Conservation (phyloP, 495 filamentous ascomycete genomes). For the Daldinia concentrica region DNA sequence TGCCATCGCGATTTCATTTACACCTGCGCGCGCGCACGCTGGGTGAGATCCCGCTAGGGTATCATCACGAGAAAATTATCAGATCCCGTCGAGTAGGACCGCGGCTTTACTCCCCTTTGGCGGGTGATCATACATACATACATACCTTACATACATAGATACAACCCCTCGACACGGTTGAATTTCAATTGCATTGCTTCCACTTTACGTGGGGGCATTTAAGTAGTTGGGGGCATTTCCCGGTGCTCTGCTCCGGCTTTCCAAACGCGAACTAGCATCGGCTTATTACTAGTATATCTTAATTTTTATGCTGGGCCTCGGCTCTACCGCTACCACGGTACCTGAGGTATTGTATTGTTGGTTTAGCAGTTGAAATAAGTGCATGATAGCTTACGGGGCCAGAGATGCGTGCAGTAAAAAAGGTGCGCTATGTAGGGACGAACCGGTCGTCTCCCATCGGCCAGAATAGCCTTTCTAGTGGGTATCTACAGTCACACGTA, state of each 20-base stretch:
- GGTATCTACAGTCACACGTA: constrained; percentile 25
- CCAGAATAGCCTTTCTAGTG: constrained; percentile 9
- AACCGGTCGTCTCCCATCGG: constrained; percentile 13
- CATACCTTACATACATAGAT: constrained; percentile 2
- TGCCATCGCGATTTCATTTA: constrained; percentile 3
- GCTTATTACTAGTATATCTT: constrained; percentile 4
- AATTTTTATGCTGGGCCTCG: constrained; percentile 8
- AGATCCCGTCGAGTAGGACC: constrained; percentile 24
- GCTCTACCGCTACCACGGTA: constrained; percentile 13
- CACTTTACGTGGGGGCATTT: constrained; percentile 31
- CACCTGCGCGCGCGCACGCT: not conserved
- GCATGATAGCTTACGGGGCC: constrained; percentile 16
- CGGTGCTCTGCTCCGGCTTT: constrained; percentile 29
- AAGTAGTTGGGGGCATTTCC: constrained; percentile 1
- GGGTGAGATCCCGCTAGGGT: not conserved
- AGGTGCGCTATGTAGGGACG: constrained; percentile 19
- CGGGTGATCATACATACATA: constrained; percentile 4
- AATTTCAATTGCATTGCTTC: constrained; percentile 23
- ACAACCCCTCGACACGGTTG: constrained; percentile 21
- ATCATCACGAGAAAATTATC: constrained; percentile 12
- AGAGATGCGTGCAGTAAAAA: not conserved
- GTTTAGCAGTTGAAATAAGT: not conserved
- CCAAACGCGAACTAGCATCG: constrained; percentile 26
- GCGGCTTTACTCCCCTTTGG: constrained; percentile 28
- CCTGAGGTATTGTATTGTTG: constrained; percentile 10